Percentiles rank a stretch among this genome's conserved stretches.
Conservation (phyloP, 1,284 basidiomycete genomes). For the Rhodofomes roseus region DNA sequence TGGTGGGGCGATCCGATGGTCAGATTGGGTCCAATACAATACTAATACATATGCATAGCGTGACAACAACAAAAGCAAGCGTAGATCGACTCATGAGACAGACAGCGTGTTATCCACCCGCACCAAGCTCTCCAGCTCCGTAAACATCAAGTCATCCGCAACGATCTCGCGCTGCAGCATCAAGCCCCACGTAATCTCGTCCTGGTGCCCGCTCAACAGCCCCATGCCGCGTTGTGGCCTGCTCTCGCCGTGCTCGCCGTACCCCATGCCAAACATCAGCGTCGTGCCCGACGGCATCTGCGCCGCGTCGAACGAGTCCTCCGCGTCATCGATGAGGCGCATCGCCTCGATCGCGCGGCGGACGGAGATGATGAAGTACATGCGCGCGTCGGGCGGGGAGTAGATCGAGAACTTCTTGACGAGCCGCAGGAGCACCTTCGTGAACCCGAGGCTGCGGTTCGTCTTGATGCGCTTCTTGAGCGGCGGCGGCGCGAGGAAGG, state of each 20-base stretch:
- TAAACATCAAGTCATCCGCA: slow-evolving; percentile 61
- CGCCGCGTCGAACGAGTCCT: slow-evolving; percentile 69
- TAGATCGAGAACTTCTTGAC: slow-evolving; percentile 55
- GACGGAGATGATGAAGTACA: slow-evolving; percentile 59
- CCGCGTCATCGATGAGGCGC: slow-evolving; percentile 79
- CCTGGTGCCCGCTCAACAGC: slow-evolving; percentile 69
- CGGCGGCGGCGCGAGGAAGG: slow-evolving; percentile 76
- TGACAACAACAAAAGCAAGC: slow-evolving; percentile 14
- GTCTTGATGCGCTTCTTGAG: slow-evolving; percentile 70
- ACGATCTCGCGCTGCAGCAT: slow-evolving; percentile 59
- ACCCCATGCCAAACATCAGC: slow-evolving; percentile 72
- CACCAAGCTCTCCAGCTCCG: slow-evolving; percentile 72
- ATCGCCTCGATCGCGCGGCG: slow-evolving; percentile 81
- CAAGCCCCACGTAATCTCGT: slow-evolving; percentile 61
- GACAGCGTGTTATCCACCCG: slow-evolving; percentile 42
- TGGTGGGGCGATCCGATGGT: background rate
- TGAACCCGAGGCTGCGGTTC: slow-evolving; percentile 55
- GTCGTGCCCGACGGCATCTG: slow-evolving; percentile 42
- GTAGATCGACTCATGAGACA: slow-evolving; percentile 9
- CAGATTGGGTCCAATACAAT: slow-evolving; percentile 5
- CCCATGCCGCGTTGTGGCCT: slow-evolving; percentile 68
- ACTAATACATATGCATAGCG: slow-evolving; percentile 19
- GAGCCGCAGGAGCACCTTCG: slow-evolving; percentile 61
- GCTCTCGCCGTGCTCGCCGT: slow-evolving; percentile 68
- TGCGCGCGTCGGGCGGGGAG: slow-evolving; percentile 44